Evolutionary conservation across 176 grass and related monocot genomes (phyloP).

Genomic region (Stipa capillata): DNA sequence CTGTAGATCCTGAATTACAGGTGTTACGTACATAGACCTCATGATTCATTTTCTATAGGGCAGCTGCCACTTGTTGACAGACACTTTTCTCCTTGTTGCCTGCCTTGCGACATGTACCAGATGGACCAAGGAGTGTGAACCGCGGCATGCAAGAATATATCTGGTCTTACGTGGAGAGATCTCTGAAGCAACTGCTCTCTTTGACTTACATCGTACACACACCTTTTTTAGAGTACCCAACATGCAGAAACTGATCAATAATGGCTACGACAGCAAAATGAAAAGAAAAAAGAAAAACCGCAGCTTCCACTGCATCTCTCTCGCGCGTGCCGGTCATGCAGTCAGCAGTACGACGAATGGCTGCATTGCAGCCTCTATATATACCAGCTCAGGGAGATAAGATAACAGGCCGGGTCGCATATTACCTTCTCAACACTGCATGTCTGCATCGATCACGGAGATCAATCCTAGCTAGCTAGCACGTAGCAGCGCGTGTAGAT

Average conservation of each 20-base stretch:
- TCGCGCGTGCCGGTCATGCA: not conserved
- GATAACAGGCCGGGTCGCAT: too few relatives aligned
- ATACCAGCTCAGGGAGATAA: not conserved
- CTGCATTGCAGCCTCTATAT: slow-evolving; percentile 3
- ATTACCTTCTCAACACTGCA: not conserved
- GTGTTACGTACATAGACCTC: not conserved
- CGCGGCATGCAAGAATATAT: slow-evolving; percentile 22
- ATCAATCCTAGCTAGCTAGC: not conserved
- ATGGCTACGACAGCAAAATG: not conserved
- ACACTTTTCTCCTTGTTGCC: not conserved
- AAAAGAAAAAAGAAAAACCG: not conserved
- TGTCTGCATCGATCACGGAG: not conserved
- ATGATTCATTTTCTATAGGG: not conserved
- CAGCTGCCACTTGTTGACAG: not conserved
- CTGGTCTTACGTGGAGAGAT: slow-evolving; percentile 12
- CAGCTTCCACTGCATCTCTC: not conserved
- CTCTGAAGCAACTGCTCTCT: slow-evolving; percentile 7
- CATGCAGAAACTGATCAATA: not conserved
- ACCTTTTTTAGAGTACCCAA: not conserved
- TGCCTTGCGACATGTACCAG: not conserved
- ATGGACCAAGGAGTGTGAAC: slow-evolving; percentile 3
- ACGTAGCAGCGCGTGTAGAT: not conserved
- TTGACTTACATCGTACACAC: slow-evolving; percentile 20
- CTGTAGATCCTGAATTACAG: not conserved
- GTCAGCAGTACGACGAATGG: not conserved